Evolutionary conservation across 345 rosid genomes (phyloP), one percentile per base, ranked within the genome.

Genomic region (Salix arbutifolia): DNA sequence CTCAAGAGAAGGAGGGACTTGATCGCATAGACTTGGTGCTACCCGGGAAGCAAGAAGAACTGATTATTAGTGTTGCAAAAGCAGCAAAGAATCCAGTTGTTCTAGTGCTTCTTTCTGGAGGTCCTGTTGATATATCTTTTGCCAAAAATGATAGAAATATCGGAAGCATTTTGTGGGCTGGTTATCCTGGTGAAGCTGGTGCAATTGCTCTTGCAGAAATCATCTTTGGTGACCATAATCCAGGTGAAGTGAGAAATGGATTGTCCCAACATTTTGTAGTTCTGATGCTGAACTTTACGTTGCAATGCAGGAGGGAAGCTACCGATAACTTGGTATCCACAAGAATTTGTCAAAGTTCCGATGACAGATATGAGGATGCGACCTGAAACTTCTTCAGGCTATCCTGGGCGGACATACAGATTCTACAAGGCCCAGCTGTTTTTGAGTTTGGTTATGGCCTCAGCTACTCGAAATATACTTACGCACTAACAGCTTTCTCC

Each of bases 161-260:
- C 19, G 97, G 96, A 70, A 80, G 92, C 79, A 91, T 95, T 69
- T 61, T 95, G 62, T 95, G 99, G 97, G 99, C 93, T 69, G 97
- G 99, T 80, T 95, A 93, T 86, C 99, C 97, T 0, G 97, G 97
- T 48, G 92, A 95, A 85, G 93, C 83, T 14, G 99, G 97, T 46
- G 97, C 94, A 4, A 67, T 50, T 75, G 97, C 99, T 9, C 85
- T 91, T 31, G 89, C 96, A n/a, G 94, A 95, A 78, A 83, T 93
- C 84, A 84, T 95, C 61, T 91, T 91, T 44, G 99, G 99, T 31
- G 93, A 93, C 23, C 94, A 91, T 78, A 95, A 95, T 76, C 99
- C 97, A 37, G 97, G 97, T 91, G 50, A 85, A 9, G 3, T 64
- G 38, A 64, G 37, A n/a, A 11, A n/a, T 3, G 0, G 28, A n/a